phyloP scores from a whole-genome alignment of 2,329 filamentous ascomycete species.

The Aspergillus fructus region DNA sequence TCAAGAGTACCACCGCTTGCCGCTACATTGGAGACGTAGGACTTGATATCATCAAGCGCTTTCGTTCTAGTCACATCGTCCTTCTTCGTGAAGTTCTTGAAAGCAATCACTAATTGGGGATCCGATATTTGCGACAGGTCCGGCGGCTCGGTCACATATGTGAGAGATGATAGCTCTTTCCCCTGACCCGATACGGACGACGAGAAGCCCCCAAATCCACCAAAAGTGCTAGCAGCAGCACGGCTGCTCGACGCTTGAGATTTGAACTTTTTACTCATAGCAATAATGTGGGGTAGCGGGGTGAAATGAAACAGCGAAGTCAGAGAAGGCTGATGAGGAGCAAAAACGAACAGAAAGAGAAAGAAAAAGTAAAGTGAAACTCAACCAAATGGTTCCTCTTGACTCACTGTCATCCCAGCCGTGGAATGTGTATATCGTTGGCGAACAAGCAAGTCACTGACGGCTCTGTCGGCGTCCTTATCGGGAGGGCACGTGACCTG shows the following conservation, averaged over 20 bases:
- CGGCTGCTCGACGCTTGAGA: constrained; percentile 64
- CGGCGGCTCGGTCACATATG: constrained; percentile 83
- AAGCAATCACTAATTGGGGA: constrained; percentile 78
- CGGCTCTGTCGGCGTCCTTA: constrained; percentile 26
- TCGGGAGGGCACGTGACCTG: constrained; percentile 34
- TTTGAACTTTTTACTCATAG: constrained; percentile 66
- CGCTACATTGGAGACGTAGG: constrained; percentile 60
- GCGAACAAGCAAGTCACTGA: background rate
- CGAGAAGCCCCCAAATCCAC: constrained; percentile 45
- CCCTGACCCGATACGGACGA: constrained; percentile 38
- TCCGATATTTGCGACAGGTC: constrained; percentile 76
- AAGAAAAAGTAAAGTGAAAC: background rate
- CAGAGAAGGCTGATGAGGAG: background rate
- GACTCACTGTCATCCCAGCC: constrained; percentile 7
- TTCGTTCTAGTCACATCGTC: constrained; percentile 90
- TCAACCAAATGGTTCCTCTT: constrained; percentile 3
- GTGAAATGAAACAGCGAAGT: constrained; percentile 17
- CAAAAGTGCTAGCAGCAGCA: constrained; percentile 52
- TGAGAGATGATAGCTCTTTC: constrained; percentile 63
- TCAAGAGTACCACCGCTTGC: constrained; percentile 63
- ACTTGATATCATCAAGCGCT: constrained; percentile 79
- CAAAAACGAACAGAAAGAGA: background rate
- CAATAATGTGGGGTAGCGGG: constrained; percentile 40
- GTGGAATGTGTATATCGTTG: background rate
- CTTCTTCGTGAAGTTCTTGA: constrained; percentile 91